Evolutionary conservation across 768 basidiomycete species (phyloP), one percentile per base, ranked within the genome.

Genomic region (Cyathus striatus): DNA sequence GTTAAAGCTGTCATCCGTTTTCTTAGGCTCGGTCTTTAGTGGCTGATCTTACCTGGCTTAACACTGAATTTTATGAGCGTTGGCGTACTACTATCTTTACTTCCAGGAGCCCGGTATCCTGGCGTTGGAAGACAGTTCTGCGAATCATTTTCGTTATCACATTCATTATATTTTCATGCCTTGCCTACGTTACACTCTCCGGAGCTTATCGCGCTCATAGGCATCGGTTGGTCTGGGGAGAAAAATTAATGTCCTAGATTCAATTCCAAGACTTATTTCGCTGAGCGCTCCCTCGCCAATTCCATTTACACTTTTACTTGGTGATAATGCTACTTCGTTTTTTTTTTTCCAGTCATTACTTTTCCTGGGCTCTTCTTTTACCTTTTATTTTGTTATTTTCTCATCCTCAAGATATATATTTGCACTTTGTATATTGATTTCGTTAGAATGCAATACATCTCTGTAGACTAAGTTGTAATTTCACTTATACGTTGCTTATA

Each of bases 201-300:
- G 87, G 86, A 23, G 86, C 78, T 20, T 83, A 85, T 46, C 70
- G 81, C 26, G 87, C 86, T 17, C 83, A 90, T 57, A 71, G 81
- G 51, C 79, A 86, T 52, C 68, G 84, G 32, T 74, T 87, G 17
- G 77, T 90, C 12, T 90, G 86, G 85, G 87, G 87, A 40, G 85
- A 86, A 53, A 75, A 79, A 40, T 67, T 90, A 44, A 83, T 88
- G 74, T 84, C 80, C 35, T 89, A 60, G 70, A 45, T 4, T 34
- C 23, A 4, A 12, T 36, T 32, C 27, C 47, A 20, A n/a, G n/a
- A n/a, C n/a, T n/a, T n/a, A n/a, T n/a, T n/a, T n/a, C n/a, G n/a
- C n/a, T n/a, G n/a, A n/a, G n/a, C n/a, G n/a, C n/a, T n/a, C n/a
- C n/a, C n/a, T n/a, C n/a, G n/a, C n/a, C n/a, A n/a, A n/a, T n/a